These are phyloP conservation scores for Petunia axillaris DNA, from an alignment of 257 asterid genomes.

Conservation along the genomic window DNA sequence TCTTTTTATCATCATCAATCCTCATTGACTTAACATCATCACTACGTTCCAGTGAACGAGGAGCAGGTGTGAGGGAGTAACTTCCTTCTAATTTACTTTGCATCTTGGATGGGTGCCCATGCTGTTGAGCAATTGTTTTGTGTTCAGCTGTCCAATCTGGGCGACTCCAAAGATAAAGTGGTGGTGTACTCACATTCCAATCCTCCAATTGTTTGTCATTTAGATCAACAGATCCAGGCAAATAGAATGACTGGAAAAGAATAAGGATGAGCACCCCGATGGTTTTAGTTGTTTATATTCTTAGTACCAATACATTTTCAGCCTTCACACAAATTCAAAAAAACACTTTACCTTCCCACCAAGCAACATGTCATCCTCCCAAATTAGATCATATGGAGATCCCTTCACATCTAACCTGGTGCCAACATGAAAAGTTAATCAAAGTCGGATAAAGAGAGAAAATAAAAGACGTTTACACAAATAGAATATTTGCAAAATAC, in stretches of 20 bases:
- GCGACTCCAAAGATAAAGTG: slow-evolving; percentile 85
- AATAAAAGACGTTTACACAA: background rate
- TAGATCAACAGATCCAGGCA: slow-evolving; percentile 83
- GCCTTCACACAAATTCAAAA: background rate
- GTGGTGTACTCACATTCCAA: slow-evolving; percentile 72
- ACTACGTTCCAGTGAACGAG: slow-evolving; percentile 28
- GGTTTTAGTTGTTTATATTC: background rate
- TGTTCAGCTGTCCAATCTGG: slow-evolving; percentile 66
- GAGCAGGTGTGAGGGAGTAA: slow-evolving; percentile 18
- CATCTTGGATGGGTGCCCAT: slow-evolving; percentile 52
- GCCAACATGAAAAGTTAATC: slow-evolving; percentile 16
- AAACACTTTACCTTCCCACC: slow-evolving; percentile 63
- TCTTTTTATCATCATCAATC: slow-evolving; percentile 27
- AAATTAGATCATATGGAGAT: slow-evolving; percentile 66
- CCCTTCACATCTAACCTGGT: slow-evolving; percentile 66
- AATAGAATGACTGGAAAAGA: slow-evolving; percentile 72
- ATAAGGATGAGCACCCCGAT: background rate
- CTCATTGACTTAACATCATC: slow-evolving; percentile 12
- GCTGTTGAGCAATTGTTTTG: slow-evolving; percentile 65
- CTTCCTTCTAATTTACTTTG: slow-evolving; percentile 31
- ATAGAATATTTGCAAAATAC: slow-evolving; percentile 38
- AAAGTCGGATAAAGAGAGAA: background rate
- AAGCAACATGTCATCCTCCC: slow-evolving; percentile 76
- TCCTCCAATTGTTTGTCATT: slow-evolving; percentile 75
- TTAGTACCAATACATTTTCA: background rate